These are phyloP conservation scores for Penicillium sp. DNA, from an alignment of 2,329 filamentous ascomycete species.

Conservation along the genomic window DNA sequence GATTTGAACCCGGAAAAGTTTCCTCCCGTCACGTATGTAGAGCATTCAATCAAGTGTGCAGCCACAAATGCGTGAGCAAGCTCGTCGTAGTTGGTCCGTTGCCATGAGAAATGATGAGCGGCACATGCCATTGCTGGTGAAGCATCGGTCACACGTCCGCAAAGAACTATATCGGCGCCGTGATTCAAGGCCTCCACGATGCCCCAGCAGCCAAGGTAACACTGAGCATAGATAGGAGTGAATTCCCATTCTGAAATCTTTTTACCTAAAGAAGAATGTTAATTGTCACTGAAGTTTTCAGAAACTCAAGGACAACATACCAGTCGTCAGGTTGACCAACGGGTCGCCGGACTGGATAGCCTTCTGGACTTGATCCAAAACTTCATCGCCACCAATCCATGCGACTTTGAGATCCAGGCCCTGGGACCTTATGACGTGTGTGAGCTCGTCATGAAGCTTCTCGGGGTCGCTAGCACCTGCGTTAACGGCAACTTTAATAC, in stretches of 20 bases:
- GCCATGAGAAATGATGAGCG: slow-evolving; percentile 63
- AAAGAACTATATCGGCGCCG: slow-evolving; percentile 52
- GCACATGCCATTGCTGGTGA: slow-evolving; percentile 62
- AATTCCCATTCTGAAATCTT: slow-evolving; percentile 35
- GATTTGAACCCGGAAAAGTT: slow-evolving; percentile 45
- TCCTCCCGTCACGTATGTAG: slow-evolving; percentile 40
- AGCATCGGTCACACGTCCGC: slow-evolving; percentile 52
- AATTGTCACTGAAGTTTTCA: neutral
- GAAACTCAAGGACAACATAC: neutral
- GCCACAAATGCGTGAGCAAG: slow-evolving; percentile 27
- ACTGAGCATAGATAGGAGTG: slow-evolving; percentile 30
- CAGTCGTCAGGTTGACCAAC: slow-evolving; percentile 29
- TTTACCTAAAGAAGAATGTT: neutral
- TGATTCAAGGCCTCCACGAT: slow-evolving; percentile 43
- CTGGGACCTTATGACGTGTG: slow-evolving; percentile 11
- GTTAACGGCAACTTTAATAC: slow-evolving; percentile 30
- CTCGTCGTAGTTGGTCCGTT: slow-evolving; percentile 19
- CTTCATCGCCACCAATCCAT: slow-evolving; percentile 7
- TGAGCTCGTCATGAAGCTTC: neutral
- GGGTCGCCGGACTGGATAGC: slow-evolving; percentile 37
- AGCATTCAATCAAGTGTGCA: slow-evolving; percentile 42
- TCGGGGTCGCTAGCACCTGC: slow-evolving; percentile 28
- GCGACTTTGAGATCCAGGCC: slow-evolving; percentile 11
- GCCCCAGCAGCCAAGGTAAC: slow-evolving; percentile 30
- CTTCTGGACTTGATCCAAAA: slow-evolving; percentile 1